Evolutionary conservation across 768 basidiomycete genomes (phyloP).

Genomic region (Leccinum ochraceum): DNA sequence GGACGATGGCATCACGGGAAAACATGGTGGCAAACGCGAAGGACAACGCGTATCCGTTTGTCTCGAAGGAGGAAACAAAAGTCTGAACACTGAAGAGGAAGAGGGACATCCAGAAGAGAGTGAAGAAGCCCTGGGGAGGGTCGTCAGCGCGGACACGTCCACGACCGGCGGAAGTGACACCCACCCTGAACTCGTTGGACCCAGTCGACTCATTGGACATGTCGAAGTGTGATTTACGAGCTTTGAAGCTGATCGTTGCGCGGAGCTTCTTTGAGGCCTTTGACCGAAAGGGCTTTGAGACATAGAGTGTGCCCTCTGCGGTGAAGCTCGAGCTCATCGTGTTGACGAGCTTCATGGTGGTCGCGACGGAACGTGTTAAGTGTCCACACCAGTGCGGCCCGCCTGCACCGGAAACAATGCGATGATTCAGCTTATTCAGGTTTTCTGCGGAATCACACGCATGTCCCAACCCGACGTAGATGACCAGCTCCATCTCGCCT

Average conservation of each 20-base stretch:
- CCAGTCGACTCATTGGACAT: constrained; percentile 71
- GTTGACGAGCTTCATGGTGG: constrained; percentile 16
- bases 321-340: constrained; percentile 37
- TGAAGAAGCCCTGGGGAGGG: constrained; percentile 78
- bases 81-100: constrained; percentile 81
- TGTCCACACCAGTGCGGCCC: neutral
- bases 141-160: constrained; percentile 6
- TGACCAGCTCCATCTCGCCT: constrained; percentile 43
- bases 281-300: constrained; percentile 77
- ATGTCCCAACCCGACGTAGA: neutral
- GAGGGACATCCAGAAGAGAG: constrained; percentile 90
- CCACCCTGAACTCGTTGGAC: constrained; percentile 82
- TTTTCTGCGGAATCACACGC: neutral
- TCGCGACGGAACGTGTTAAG: constrained; percentile 2
- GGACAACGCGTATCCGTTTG: constrained; percentile 75
- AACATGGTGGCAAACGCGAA: constrained; percentile 84
- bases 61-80: constrained; percentile 74
- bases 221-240: constrained; percentile 85
- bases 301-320: constrained; percentile 65
- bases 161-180: constrained; percentile 5
- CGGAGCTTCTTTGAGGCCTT: constrained; percentile 74
- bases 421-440: neutral
- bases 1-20: constrained; percentile 77
- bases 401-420: constrained; percentile 10
- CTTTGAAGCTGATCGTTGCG: constrained; percentile 83